These are phyloP conservation scores for Globisporangium solare DNA, from an alignment of 352 stramenopile species.

Conservation along the genomic window DNA sequence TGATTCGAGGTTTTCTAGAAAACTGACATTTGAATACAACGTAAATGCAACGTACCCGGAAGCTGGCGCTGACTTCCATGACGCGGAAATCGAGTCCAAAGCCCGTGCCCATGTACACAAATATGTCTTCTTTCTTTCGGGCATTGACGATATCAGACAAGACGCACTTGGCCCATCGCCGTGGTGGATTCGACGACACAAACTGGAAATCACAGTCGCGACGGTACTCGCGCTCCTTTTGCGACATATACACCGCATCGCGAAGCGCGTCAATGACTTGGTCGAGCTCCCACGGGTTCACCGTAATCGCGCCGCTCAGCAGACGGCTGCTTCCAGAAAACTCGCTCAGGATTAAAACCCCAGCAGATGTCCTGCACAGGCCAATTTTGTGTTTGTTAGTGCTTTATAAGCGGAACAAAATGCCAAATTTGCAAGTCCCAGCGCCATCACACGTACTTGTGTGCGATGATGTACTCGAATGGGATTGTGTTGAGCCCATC, in stretches of 20 bases:
- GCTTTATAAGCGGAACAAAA: background rate
- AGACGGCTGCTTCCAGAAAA: constrained; percentile 95
- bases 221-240: constrained; percentile 64
- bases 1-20: background rate
- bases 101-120: constrained; percentile 89
- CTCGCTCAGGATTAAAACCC: constrained; percentile 95
- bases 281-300: constrained; percentile 97
- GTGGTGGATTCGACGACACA: constrained; percentile 58
- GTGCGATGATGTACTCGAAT: constrained; percentile 82
- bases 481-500: constrained; percentile 76
- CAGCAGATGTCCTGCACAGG: constrained; percentile 44
- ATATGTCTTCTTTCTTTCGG: constrained; percentile 72
- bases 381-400: background rate
- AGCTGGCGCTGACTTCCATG: constrained; percentile 92
- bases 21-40: background rate
- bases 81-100: constrained; percentile 95
- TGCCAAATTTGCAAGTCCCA: background rate
- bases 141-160: constrained; percentile 75
- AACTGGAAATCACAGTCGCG: constrained; percentile 79
- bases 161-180: constrained; percentile 69
- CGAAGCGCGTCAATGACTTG: constrained; percentile 68
- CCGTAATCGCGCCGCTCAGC: constrained; percentile 92
- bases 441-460: constrained; percentile 36
- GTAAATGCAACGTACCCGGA: constrained; percentile 71
- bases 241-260: constrained; percentile 69